A percentile compares a stretch with the other conserved stretches of the same genome.
Conservation (phyloP, 345 rosid species). For the Eucalyptus marginata region DNA sequence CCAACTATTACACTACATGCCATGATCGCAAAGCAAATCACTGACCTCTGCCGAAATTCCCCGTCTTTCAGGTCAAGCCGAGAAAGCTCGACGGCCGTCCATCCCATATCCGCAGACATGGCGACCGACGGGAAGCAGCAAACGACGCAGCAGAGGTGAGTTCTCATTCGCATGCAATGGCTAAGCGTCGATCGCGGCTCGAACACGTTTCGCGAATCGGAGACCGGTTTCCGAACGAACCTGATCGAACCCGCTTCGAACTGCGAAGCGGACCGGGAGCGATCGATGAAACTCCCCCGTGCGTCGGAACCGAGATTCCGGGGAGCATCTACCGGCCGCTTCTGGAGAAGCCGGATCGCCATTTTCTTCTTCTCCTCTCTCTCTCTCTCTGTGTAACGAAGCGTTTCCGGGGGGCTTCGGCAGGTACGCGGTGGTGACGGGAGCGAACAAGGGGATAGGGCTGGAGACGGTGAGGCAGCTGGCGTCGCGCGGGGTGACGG, state of each 20-base stretch:
- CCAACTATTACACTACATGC: no score
- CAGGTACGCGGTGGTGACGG: constrained; percentile 36
- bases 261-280: no score
- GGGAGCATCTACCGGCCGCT: not conserved
- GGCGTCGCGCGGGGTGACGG: constrained; percentile 22
- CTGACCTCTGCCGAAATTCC: not conserved
- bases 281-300: not conserved
- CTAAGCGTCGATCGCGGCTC: not conserved
- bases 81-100: not conserved
- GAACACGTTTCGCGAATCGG: not conserved
- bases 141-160: not conserved
- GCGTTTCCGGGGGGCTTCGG: not conserved
- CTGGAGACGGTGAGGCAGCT: constrained; percentile 34
- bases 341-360: not conserved
- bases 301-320: not conserved
- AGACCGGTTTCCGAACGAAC: not conserved
- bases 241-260: not conserved
- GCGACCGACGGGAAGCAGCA: not conserved
- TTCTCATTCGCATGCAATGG: not conserved
- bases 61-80: not conserved
- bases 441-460: constrained; percentile 46
- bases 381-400: not conserved
- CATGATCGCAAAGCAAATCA: not conserved
- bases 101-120: not conserved
- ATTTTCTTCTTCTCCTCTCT: not conserved